A percentile compares a stretch with the other conserved stretches of the same genome.
Evolutionary conservation across 192 early-diverging fungal genomes (phyloP).

Genomic region (Spinellus fusiger): DNA sequence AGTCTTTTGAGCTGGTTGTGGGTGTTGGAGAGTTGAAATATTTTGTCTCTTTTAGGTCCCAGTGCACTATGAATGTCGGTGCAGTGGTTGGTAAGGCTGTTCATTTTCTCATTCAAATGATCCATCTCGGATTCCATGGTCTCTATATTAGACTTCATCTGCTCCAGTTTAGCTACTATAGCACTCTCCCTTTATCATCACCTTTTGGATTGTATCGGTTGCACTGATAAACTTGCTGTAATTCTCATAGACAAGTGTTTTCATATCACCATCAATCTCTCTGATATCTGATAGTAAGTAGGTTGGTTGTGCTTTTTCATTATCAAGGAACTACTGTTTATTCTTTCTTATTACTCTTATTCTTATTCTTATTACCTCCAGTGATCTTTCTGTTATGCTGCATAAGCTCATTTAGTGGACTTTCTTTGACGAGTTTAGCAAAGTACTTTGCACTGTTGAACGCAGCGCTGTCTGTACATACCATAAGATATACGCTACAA

Average conservation of each 20-base stretch:
- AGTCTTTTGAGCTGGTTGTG: slow-evolving; percentile 72
- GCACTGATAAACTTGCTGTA: slow-evolving; percentile 96
- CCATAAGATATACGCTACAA: slow-evolving; percentile 3
- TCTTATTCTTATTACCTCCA: slow-evolving; percentile 37
- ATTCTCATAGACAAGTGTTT: slow-evolving; percentile 97
- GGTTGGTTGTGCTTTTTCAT: slow-evolving; percentile 11
- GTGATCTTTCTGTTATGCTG: slow-evolving; percentile 71
- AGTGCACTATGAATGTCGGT: slow-evolving; percentile 54
- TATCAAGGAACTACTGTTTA: background rate
- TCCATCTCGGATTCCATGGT: slow-evolving; percentile 83
- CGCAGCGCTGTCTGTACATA: slow-evolving; percentile 46
- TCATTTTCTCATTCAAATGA: slow-evolving; percentile 62
- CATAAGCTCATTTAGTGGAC: slow-evolving; percentile 62
- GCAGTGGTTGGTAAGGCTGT: slow-evolving; percentile 49
- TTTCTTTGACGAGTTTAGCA: slow-evolving; percentile 66
- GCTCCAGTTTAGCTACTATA: background rate
- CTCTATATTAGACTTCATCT: slow-evolving; percentile 84
- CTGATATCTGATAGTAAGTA: slow-evolving; percentile 54
- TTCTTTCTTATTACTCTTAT: background rate
- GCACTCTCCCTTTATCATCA: background rate
- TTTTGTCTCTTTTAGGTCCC: slow-evolving; percentile 59
- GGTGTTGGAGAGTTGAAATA: slow-evolving; percentile 65
- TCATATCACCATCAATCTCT: slow-evolving; percentile 92
- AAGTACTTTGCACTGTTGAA: slow-evolving; percentile 80
- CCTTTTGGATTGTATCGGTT: slow-evolving; percentile 82